phyloP scores from a whole-genome alignment of 441 rosid species.

The Corymbia citriodora region DNA sequence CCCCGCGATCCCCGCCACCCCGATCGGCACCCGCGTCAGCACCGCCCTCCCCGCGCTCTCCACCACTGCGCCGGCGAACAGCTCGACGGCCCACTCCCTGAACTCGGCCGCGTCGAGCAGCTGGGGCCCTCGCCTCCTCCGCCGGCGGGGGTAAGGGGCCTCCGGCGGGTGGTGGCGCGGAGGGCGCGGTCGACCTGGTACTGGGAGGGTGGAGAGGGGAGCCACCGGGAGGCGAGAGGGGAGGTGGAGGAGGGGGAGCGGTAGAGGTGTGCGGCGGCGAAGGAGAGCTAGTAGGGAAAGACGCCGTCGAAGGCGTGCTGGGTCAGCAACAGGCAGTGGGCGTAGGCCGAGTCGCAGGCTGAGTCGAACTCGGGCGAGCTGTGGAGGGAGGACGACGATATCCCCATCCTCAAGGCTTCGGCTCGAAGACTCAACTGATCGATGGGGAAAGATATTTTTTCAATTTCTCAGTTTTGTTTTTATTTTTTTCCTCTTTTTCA shows the following conservation, averaged over 20 bases:
- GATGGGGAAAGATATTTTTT: too few species aligned
- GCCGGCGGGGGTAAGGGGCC: background rate
- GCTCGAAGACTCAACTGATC: too few species aligned
- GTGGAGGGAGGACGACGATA: too few species aligned
- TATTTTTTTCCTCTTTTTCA: too few species aligned
- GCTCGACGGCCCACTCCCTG: slow-evolving; percentile 64
- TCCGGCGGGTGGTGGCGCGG: slow-evolving; percentile 10
- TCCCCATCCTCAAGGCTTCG: too few species aligned
- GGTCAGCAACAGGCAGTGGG: too few species aligned
- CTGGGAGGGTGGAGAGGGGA: slow-evolving; percentile 61
- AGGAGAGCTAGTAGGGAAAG: slow-evolving; percentile 64
- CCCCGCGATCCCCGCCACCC: slow-evolving; percentile 69
- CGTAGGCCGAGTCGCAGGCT: too few species aligned
- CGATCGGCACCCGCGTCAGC: slow-evolving; percentile 55
- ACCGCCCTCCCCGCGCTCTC: slow-evolving; percentile 60
- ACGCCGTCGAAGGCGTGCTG: too few species aligned
- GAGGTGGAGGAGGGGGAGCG: slow-evolving; percentile 26
- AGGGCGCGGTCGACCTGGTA: slow-evolving; percentile 70
- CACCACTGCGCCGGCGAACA: slow-evolving; percentile 47
- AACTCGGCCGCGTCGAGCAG: slow-evolving; percentile 39
- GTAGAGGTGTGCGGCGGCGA: slow-evolving; percentile 66
- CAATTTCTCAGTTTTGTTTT: too few species aligned
- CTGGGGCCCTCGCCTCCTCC: background rate
- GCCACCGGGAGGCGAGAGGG: slow-evolving; percentile 54
- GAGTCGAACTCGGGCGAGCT: too few species aligned